A percentile compares a stretch with the other conserved stretches of the same genome.
phyloP scores from a whole-genome alignment of 2,329 filamentous ascomycete species.

The Microdochium trichocladiopsis region DNA sequence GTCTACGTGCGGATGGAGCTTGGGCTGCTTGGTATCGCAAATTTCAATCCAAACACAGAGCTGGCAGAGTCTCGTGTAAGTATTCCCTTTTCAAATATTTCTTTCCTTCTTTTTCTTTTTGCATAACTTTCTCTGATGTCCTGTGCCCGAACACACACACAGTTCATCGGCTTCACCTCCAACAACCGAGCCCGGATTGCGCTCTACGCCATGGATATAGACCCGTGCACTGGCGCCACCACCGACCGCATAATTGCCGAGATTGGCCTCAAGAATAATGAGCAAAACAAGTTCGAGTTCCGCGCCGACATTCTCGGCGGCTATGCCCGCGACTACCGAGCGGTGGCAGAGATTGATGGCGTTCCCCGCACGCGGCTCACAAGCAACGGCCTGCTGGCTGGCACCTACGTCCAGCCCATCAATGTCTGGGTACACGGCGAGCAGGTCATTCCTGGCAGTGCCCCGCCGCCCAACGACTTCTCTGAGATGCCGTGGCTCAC shows the following conservation, averaged over 20 bases:
- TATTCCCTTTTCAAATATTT: no score
- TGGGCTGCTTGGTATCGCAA: conserved; percentile 24
- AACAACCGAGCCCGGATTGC: conserved; percentile 22
- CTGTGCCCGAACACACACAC: conserved; percentile 1
- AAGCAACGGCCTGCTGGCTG: conserved; percentile 24
- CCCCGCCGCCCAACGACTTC: conserved; percentile 25
- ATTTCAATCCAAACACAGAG: conserved; percentile 24
- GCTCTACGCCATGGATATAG: conserved; percentile 26
- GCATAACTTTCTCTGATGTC: no score
- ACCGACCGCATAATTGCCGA: conserved; percentile 25
- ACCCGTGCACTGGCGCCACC: conserved; percentile 26
- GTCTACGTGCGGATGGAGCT: conserved; percentile 28
- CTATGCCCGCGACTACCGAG: conserved; percentile 27
- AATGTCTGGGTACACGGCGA: conserved; percentile 29
- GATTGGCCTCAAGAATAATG: conserved; percentile 20
- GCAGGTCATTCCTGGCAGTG: conserved; percentile 24
- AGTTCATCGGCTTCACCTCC: conserved; percentile 25
- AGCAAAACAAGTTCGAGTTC: conserved; percentile 28
- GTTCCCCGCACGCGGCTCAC: conserved; percentile 19
- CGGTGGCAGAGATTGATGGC: conserved; percentile 23
- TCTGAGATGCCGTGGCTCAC: conserved; percentile 26
- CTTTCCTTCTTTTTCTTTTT: no score
- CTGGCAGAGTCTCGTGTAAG: conserved; percentile 25
- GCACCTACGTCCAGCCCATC: conserved; percentile 26
- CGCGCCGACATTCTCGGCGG: conserved; percentile 21